phyloP scores from a whole-genome alignment of 73 alveolate genomes.

The Paramecium sonneborni region DNA sequence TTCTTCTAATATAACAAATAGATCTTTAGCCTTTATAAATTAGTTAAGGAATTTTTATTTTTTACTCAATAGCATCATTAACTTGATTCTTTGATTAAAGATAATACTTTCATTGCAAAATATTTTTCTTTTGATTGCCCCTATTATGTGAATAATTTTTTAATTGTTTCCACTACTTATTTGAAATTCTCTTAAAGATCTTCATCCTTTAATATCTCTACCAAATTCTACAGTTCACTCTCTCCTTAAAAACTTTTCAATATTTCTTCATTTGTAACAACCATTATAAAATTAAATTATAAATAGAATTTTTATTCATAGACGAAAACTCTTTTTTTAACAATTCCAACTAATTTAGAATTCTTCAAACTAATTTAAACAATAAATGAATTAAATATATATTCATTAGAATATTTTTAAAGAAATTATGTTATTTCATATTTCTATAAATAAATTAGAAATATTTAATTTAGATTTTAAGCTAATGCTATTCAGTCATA shows the following conservation, averaged over 20 bases:
- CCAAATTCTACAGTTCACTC: background rate
- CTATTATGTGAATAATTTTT: background rate
- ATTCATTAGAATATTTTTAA: too few species aligned
- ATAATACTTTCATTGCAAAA: background rate
- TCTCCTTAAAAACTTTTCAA: background rate
- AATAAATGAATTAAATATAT: too few species aligned
- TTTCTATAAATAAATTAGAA: too few species aligned
- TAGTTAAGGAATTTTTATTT: background rate
- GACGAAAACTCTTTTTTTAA: too few species aligned
- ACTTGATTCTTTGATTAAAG: background rate
- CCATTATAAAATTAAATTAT: background rate
- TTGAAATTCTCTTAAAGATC: background rate
- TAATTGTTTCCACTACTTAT: background rate
- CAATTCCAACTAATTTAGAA: too few species aligned
- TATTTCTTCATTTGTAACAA: constrained; percentile 33
- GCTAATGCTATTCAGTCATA: too few species aligned
- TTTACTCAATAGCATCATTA: background rate
- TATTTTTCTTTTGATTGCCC: background rate
- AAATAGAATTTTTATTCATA: background rate
- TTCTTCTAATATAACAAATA: background rate
- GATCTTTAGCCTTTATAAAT: background rate
- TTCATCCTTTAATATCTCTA: background rate
- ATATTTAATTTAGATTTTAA: too few species aligned
- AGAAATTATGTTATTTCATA: too few species aligned
- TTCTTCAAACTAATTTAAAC: too few species aligned